Evolutionary conservation across 805 yeast species (phyloP).

Genomic region (Lipomyces kockii): DNA sequence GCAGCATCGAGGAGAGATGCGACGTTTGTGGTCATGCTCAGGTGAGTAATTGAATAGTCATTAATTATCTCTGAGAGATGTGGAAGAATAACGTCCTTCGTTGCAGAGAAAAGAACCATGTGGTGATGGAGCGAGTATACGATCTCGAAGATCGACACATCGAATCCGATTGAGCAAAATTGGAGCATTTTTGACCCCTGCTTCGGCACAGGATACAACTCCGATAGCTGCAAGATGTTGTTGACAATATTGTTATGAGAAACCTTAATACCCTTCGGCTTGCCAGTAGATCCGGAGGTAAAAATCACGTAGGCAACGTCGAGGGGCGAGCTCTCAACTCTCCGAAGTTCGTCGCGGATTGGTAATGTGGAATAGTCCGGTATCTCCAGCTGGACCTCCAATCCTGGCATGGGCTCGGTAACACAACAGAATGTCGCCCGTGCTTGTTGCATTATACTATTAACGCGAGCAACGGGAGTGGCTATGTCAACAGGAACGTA

Average conservation of each 20-base stretch:
- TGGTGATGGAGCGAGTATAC: constrained; percentile 27
- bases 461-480: constrained; percentile 27
- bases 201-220: constrained; percentile 23
- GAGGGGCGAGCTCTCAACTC: background rate
- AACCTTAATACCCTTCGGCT: constrained; percentile 39
- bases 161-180: constrained; percentile 38
- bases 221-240: constrained; percentile 29
- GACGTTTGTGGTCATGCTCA: constrained; percentile 45
- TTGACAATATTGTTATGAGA: constrained; percentile 38
- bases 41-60: constrained; percentile 29
- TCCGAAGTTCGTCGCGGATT: background rate
- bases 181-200: constrained; percentile 32
- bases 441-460: constrained; percentile 4
- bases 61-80: constrained; percentile 25
- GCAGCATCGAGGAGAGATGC: constrained; percentile 91
- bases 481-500: constrained; percentile 34
- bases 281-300: constrained; percentile 41
- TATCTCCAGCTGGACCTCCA: background rate
- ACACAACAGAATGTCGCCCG: constrained; percentile 8
- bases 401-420: background rate
- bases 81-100: constrained; percentile 25
- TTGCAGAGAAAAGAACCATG: constrained; percentile 33
- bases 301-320: constrained; percentile 35
- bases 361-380: constrained; percentile 1
- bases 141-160: constrained; percentile 40